phyloP scores from a whole-genome alignment of 2,329 filamentous ascomycete genomes.

The Hypoxylon sp. region DNA sequence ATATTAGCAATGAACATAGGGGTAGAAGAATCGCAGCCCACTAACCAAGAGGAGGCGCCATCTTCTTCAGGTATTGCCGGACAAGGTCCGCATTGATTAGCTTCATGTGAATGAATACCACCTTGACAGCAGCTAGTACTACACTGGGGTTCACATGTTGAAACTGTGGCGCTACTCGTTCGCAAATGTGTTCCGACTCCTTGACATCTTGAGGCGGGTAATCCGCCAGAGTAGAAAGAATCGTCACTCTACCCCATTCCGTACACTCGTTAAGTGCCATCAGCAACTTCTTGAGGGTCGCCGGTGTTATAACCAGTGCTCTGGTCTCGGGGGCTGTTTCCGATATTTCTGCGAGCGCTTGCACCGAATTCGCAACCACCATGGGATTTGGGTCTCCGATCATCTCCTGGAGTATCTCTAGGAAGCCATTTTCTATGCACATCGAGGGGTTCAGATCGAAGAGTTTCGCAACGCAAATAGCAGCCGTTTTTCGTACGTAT shows the following conservation, averaged over 20 bases:
- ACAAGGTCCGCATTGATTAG: conserved; percentile 82
- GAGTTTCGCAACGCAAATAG: conserved; percentile 97
- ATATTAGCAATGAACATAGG: conserved; percentile 34
- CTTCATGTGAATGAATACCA: conserved; percentile 97
- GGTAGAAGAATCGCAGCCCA: conserved; percentile 16
- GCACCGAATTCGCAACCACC: conserved; percentile 98
- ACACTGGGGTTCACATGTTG: conserved; percentile 99
- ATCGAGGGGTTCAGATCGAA: conserved; percentile 94
- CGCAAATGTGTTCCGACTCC: conserved; percentile 98
- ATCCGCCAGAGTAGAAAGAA: conserved; percentile 88
- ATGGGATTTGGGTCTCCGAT: conserved; percentile 98
- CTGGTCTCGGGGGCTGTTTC: conserved; percentile 92
- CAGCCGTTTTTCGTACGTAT: conserved; percentile 97
- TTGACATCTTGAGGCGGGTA: conserved; percentile 91
- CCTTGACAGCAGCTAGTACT: conserved; percentile 96
- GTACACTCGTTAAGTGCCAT: conserved; percentile 98
- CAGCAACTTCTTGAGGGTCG: conserved; percentile 92
- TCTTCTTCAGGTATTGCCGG: conserved; percentile 94
- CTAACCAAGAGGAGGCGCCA: conserved; percentile 93
- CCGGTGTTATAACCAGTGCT: conserved; percentile 85
- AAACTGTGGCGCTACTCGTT: conserved; percentile 95
- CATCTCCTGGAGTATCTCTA: conserved; percentile 93
- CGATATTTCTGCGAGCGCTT: conserved; percentile 90
- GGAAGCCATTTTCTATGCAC: conserved; percentile 96
- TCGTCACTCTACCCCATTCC: conserved; percentile 97